Evolutionary conservation across 495 filamentous ascomycete species (phyloP).

Genomic region (Articulospora tetracladia): DNA sequence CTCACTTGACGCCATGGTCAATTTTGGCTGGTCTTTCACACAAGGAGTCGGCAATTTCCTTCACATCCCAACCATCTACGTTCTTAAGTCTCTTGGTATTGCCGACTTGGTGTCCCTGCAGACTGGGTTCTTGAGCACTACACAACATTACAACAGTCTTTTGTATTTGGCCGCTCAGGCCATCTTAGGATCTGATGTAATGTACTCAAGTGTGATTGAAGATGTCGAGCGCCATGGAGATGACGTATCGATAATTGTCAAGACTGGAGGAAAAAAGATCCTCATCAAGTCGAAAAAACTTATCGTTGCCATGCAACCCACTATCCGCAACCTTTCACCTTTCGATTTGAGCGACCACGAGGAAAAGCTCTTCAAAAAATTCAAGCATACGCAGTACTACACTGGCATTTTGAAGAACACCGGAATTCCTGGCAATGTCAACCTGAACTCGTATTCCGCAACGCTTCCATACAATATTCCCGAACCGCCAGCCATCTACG

Average conservation of each 20-base stretch:
- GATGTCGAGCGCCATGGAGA: constrained; percentile 24
- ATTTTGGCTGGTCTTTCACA: constrained; percentile 7
- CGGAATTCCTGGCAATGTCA: constrained; percentile 5
- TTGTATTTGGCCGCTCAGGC: constrained; percentile 35
- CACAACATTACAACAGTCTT: constrained; percentile 33
- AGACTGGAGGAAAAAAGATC: constrained; percentile 31
- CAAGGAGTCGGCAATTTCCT: constrained; percentile 25
- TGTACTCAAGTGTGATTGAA: constrained; percentile 30
- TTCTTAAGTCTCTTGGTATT: constrained; percentile 23
- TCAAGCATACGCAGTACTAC: constrained; percentile 39
- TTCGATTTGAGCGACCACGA: constrained; percentile 37
- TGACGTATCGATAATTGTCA: constrained; percentile 31
- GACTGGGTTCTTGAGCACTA: constrained; percentile 29
- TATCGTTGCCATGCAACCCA: constrained; percentile 41
- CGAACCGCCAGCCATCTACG: neutral
- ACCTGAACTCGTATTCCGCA: neutral
- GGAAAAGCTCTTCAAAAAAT: constrained; percentile 34
- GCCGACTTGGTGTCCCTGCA: constrained; percentile 13
- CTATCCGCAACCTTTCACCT: constrained; percentile 26
- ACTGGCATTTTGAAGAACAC: constrained; percentile 21
- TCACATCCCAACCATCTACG: constrained; percentile 27
- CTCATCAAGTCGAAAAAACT: constrained; percentile 43
- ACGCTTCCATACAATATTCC: neutral
- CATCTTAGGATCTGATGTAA: constrained; percentile 24
- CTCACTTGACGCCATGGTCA: constrained; percentile 20